A percentile compares a stretch with the other conserved stretches of the same genome.
Conservation (phyloP, 2,329 filamentous ascomycete species). For the Allantophomopsis lycopodina region DNA sequence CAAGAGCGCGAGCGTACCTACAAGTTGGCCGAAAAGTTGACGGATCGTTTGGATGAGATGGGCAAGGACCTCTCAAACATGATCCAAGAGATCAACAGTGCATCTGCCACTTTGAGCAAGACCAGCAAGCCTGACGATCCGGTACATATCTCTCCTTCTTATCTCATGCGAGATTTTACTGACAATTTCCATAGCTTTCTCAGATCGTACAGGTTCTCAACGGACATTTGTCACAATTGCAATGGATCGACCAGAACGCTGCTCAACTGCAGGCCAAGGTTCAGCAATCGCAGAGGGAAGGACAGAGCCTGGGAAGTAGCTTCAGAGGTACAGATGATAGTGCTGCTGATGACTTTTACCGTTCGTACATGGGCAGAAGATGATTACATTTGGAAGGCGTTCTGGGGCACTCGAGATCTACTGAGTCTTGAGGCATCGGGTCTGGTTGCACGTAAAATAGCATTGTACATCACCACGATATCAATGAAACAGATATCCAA, state of each 20-base stretch:
- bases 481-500: too few species aligned
- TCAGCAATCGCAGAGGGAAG: constrained; percentile 65
- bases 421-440: too few species aligned
- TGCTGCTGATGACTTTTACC: constrained; percentile 79
- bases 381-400: constrained; percentile 18
- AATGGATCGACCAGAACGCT: constrained; percentile 84
- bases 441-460: too few species aligned
- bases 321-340: constrained; percentile 50
- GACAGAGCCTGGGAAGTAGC: constrained; percentile 43
- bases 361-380: constrained; percentile 69
- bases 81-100: constrained; percentile 96
- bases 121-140: constrained; percentile 79
- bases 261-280: constrained; percentile 74
- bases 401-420: too few species aligned
- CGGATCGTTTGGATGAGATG: constrained; percentile 84
- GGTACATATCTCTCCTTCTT: constrained; percentile 36
- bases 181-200: constrained; percentile 47
- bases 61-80: constrained; percentile 85
- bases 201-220: constrained; percentile 95
- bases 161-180: constrained; percentile 7
- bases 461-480: too few species aligned
- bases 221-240: constrained; percentile 78
- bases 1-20: constrained; percentile 94
- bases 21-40: constrained; percentile 87
- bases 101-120: constrained; percentile 81